phyloP scores from a whole-genome alignment of 495 filamentous ascomycete species.

The Cladorrhinum samala region DNA sequence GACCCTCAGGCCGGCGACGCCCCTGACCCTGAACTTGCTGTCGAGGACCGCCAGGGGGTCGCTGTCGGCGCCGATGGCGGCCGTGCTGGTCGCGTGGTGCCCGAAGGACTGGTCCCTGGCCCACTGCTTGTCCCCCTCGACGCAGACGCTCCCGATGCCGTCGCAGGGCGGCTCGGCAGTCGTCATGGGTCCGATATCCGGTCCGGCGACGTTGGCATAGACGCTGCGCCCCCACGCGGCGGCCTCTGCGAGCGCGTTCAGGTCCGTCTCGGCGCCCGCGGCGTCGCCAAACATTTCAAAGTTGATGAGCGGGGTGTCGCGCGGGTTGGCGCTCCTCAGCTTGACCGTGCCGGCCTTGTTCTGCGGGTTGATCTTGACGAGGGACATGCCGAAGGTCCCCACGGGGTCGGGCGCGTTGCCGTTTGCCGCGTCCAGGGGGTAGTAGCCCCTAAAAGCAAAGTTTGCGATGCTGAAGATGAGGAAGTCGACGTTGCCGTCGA shows the following conservation, averaged over 20 bases:
- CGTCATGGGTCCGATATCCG: slow-evolving; percentile 28
- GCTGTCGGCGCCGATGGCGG: slow-evolving; percentile 32
- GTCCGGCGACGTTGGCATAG: background rate
- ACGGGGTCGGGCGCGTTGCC: slow-evolving; percentile 9
- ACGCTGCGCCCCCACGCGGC: slow-evolving; percentile 47
- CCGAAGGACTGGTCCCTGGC: slow-evolving; percentile 34
- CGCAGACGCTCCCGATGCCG: slow-evolving; percentile 32
- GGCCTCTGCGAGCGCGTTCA: slow-evolving; percentile 48
- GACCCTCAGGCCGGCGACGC: slow-evolving; percentile 34
- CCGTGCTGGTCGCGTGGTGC: slow-evolving; percentile 34
- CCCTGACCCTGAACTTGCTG: slow-evolving; percentile 31
- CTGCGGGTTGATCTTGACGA: slow-evolving; percentile 26
- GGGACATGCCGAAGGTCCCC: slow-evolving; percentile 12
- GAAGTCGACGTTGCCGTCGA: slow-evolving; percentile 16
- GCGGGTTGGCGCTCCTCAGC: slow-evolving; percentile 34
- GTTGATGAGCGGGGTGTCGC: slow-evolving; percentile 38
- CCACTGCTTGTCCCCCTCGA: slow-evolving; percentile 28
- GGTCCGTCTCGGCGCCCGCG: slow-evolving; percentile 22
- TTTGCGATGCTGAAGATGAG: slow-evolving; percentile 32
- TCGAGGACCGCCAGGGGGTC: slow-evolving; percentile 36
- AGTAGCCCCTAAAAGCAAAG: slow-evolving; percentile 19
- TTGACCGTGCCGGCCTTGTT: slow-evolving; percentile 37
- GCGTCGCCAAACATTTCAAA: slow-evolving; percentile 41
- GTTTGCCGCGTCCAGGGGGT: slow-evolving; percentile 23
- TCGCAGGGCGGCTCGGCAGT: slow-evolving; percentile 40